A percentile compares a stretch with the other conserved stretches of the same genome.
Conservation (phyloP, 2,329 filamentous ascomycete genomes). For the Stemphylium lycopersici region DNA sequence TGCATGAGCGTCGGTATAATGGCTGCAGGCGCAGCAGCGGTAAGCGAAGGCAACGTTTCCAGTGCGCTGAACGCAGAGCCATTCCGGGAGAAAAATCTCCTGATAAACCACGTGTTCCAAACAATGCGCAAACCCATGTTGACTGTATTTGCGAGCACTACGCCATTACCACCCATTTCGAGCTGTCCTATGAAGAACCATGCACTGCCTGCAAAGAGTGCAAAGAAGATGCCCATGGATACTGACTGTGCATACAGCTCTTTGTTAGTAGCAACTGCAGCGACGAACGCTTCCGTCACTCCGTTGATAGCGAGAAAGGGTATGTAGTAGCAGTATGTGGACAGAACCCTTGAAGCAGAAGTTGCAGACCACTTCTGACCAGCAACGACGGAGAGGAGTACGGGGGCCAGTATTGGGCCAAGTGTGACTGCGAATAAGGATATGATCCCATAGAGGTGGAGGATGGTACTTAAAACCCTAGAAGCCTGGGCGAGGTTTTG, state of each 20-base stretch:
- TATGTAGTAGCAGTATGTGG: conserved; percentile 88
- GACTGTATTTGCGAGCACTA: conserved; percentile 85
- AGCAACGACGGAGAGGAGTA: conserved; percentile 75
- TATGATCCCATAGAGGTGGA: conserved; percentile 76
- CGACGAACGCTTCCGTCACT: conserved; percentile 89
- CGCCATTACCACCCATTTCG: conserved; percentile 73
- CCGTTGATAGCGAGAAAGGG: conserved; percentile 92
- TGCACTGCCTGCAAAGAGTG: conserved; percentile 74
- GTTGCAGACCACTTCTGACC: conserved; percentile 77
- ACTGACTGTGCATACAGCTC: conserved; percentile 78
- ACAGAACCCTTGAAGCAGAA: conserved; percentile 75
- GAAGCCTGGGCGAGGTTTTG: conserved; percentile 48
- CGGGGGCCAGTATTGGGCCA: conserved; percentile 76
- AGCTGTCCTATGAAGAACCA: conserved; percentile 75
- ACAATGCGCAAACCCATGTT: conserved; percentile 87
- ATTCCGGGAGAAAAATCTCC: conserved; percentile 38
- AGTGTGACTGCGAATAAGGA: conserved; percentile 71
- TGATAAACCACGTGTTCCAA: conserved; percentile 80
- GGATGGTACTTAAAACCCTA: conserved; percentile 65
- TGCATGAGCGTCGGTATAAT: conserved; percentile 48
- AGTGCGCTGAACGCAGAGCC: conserved; percentile 25
- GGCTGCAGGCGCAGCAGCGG: conserved; percentile 47
- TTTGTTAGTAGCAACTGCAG: conserved; percentile 76
- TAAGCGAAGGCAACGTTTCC: conserved; percentile 27
- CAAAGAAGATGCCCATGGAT: conserved; percentile 85